Percentiles rank a stretch among this genome's conserved stretches.
These are phyloP conservation scores for Phytopythium kandeliae DNA, from an alignment of 352 stramenopile species.

Conservation along the genomic window DNA sequence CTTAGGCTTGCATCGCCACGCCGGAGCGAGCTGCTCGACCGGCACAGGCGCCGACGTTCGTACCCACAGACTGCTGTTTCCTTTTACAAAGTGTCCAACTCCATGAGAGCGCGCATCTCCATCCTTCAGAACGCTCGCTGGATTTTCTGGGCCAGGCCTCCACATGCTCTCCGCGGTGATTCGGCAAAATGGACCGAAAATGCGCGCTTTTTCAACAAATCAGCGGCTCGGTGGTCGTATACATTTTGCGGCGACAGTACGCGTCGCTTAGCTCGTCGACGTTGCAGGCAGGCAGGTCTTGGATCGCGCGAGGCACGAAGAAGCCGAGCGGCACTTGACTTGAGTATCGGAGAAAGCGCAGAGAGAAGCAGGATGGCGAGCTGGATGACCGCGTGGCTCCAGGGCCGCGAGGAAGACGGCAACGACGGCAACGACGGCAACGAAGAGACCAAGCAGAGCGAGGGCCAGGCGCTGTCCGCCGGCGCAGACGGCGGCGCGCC, in stretches of 20 bases:
- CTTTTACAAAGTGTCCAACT: too few relatives aligned
- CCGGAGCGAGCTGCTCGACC: too few relatives aligned
- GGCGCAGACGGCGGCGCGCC: slow-evolving; percentile 7
- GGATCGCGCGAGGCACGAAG: background rate
- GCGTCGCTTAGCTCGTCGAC: background rate
- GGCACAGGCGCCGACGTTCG: too few relatives aligned
- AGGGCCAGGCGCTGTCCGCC: slow-evolving; percentile 15
- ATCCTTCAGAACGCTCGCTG: too few relatives aligned
- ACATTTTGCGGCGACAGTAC: background rate
- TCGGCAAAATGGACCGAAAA: too few relatives aligned
- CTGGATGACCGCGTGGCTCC: slow-evolving; percentile 53
- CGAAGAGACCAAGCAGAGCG: slow-evolving; percentile 26
- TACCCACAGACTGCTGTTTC: too few relatives aligned
- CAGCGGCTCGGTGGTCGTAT: background rate
- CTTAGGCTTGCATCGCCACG: too few relatives aligned
- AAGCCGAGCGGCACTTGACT: background rate
- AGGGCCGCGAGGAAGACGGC: slow-evolving; percentile 30
- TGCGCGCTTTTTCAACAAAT: too few relatives aligned
- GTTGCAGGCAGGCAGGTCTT: background rate
- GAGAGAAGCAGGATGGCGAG: slow-evolving; percentile 29
- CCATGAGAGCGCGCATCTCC: too few relatives aligned
- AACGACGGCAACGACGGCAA: slow-evolving; percentile 10
- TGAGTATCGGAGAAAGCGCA: background rate
- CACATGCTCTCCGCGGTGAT: too few relatives aligned
- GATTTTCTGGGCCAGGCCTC: too few relatives aligned